Evolutionary conservation across 768 basidiomycete species (phyloP).

Genomic region (Xanthoconium purpureum): DNA sequence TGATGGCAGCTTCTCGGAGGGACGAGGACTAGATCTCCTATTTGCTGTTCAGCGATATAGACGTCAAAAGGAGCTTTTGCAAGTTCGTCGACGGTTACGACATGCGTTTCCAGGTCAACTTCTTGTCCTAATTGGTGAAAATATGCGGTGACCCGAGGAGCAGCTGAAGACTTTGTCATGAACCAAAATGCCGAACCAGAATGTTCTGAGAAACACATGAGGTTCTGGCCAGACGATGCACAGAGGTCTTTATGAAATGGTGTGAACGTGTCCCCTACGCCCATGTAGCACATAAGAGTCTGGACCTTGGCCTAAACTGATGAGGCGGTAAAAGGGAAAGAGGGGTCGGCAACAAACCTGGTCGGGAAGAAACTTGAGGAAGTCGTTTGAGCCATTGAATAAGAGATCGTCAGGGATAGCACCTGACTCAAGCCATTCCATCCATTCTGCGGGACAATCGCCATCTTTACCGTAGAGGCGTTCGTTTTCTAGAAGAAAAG

Average conservation of each 20-base stretch:
- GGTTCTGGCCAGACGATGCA: slow-evolving; percentile 79
- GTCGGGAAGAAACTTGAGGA: slow-evolving; percentile 54
- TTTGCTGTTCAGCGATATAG: slow-evolving; percentile 67
- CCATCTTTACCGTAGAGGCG: slow-evolving; percentile 78
- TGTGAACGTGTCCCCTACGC: slow-evolving; percentile 79
- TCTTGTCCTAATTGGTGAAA: slow-evolving; percentile 46
- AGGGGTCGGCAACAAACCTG: slow-evolving; percentile 37
- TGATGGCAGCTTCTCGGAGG: slow-evolving; percentile 83
- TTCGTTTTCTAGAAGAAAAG: slow-evolving; percentile 43
- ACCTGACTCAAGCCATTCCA: slow-evolving; percentile 49
- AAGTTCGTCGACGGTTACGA: slow-evolving; percentile 61
- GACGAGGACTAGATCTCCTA: slow-evolving; percentile 78
- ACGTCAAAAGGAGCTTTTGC: slow-evolving; percentile 63
- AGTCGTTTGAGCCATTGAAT: slow-evolving; percentile 53
- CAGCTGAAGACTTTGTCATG: slow-evolving; percentile 66
- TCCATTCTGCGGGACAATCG: slow-evolving; percentile 65
- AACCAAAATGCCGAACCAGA: slow-evolving; percentile 81
- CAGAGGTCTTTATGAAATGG: slow-evolving; percentile 85
- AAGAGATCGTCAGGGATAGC: slow-evolving; percentile 53
- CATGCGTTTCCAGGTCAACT: slow-evolving; percentile 71
- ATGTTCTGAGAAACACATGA: slow-evolving; percentile 80
- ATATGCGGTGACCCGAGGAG: slow-evolving; percentile 52
- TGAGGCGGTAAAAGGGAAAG: slow-evolving; percentile 1
- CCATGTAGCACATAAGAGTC: slow-evolving; percentile 84
- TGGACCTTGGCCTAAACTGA: slow-evolving; percentile 55